Evolutionary conservation across 1,139 yeast genomes (phyloP).

Genomic region (Blastobotrys capitulatus): DNA sequence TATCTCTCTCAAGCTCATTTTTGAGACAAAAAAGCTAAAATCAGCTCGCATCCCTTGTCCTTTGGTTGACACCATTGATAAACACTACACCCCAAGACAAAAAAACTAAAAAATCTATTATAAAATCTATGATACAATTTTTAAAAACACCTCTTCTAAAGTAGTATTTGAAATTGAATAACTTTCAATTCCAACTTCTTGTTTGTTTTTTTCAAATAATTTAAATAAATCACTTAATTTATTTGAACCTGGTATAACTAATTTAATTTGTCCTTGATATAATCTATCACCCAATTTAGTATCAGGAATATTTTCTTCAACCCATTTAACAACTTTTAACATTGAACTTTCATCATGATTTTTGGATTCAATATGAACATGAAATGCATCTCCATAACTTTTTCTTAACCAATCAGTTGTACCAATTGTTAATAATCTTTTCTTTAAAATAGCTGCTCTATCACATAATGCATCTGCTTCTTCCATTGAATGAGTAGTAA

Average conservation of each 20-base stretch:
- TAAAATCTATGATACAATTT: too few relatives aligned
- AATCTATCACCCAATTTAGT: constrained; percentile 28
- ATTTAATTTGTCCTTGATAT: constrained; percentile 33
- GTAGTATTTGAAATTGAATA: constrained; percentile 32
- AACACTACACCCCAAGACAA: too few relatives aligned
- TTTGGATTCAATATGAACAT: constrained; percentile 29
- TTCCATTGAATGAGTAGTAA: constrained; percentile 39
- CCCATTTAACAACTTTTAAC: constrained; percentile 21
- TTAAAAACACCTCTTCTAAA: constrained; percentile 34
- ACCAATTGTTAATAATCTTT: constrained; percentile 32
- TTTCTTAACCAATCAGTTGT: constrained; percentile 27
- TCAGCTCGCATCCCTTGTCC: too few relatives aligned
- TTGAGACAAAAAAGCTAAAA: too few relatives aligned
- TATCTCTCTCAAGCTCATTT: too few relatives aligned
- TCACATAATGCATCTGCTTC: constrained; percentile 37
- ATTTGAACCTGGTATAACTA: constrained; percentile 25
- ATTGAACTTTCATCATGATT: constrained; percentile 28
- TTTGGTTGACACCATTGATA: too few relatives aligned
- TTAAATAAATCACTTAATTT: constrained; percentile 25
- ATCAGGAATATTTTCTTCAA: constrained; percentile 22
- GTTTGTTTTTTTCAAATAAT: constrained; percentile 27
- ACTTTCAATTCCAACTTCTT: constrained; percentile 26
- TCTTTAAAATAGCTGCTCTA: constrained; percentile 35
- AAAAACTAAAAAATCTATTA: too few relatives aligned
- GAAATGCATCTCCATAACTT: constrained; percentile 28